These are phyloP conservation scores for bread wheat (Triticum aestivum) DNA, from an alignment of 176 grass and related monocot species.

Conservation along the genomic window IWGSC_CS_RefSeq_v2.1 NC_057809.1:104727113-104727612, in stretches of 20 bases:
- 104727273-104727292: background rate
- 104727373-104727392: background rate
- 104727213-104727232: background rate
- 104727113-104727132: no score
- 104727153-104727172: no score
- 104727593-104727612: constrained; percentile 16
- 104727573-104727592: background rate
- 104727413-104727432: background rate
- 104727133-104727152: no score
- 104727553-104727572: constrained; percentile 13
- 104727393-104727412: no score
- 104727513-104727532: constrained; percentile 22
- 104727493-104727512: constrained; percentile 18
- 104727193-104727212: background rate
- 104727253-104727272: background rate
- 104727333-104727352: background rate
- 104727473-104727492: constrained; percentile 15
- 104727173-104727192: no score
- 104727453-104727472: constrained; percentile 18
- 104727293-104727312: background rate
- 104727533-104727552: constrained; percentile 14
- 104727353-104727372: background rate
- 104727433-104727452: background rate
- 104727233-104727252: background rate
- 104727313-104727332: background rate